Conservation (phyloP, 1,284 basidiomycete genomes). For the Lentinula novae-zelandiae region DNA sequence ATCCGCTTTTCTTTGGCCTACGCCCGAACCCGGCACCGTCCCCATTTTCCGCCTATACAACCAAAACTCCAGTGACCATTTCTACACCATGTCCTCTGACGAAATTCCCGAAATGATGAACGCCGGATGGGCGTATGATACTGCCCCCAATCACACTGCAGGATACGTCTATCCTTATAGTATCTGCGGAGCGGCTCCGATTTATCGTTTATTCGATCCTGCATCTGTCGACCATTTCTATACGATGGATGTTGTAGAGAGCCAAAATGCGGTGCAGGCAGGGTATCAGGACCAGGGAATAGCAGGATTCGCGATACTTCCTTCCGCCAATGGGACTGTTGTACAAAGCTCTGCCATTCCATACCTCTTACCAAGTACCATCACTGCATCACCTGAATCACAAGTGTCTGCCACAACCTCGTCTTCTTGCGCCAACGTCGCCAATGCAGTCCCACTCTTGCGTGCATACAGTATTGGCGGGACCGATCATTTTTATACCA, state of each 20-base stretch:
- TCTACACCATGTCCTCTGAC: not conserved
- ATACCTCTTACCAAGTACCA: not conserved
- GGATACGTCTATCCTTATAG: not conserved
- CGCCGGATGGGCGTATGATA: too few relatives aligned
- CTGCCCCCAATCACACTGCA: not conserved
- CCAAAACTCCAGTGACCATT: too few relatives aligned
- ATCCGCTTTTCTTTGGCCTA: not conserved
- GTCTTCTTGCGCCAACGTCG: not conserved
- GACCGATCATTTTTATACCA: conserved; percentile 5
- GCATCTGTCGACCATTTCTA: conserved; percentile 1
- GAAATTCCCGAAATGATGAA: too few relatives aligned
- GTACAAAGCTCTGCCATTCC: not conserved
- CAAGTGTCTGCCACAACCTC: not conserved
- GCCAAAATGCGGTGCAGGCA: not conserved
- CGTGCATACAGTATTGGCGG: not conserved
- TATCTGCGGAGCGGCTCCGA: too few relatives aligned
- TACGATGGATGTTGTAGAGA: conserved; percentile 1
- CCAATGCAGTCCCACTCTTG: not conserved
- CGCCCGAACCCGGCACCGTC: too few relatives aligned
- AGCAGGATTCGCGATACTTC: not conserved
- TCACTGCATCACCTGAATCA: not conserved
- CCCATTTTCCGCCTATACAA: too few relatives aligned
- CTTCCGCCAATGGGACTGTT: not conserved
- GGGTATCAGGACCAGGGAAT: conserved; percentile 2
- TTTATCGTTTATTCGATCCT: not conserved